Base-by-base conservation (phyloP, 2,329 filamentous ascomycete genomes). In the Colletotrichum destructivum region DNA sequence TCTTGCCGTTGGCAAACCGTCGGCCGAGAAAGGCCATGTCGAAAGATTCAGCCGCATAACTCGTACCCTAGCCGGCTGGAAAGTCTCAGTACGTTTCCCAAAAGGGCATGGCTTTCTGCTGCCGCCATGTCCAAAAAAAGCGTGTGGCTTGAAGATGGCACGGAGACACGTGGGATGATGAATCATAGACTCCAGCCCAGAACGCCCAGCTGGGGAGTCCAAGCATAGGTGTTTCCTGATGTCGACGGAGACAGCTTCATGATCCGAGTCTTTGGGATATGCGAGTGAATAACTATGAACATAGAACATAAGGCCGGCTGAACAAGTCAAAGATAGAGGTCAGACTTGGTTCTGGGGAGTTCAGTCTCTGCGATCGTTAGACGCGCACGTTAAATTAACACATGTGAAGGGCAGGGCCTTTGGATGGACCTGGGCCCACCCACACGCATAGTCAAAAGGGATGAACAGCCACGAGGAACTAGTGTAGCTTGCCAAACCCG, bases 171-270 rank as follows among this genome's bases (percentile, higher is more conserved):
- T 67, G 57, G 57, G 38, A 59, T 46, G 44, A 71, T 71, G 69
- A 71, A 47, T 63, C 69, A 68, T 68, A 21, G 64, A 63, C 44
- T n/a, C 59, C 52, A 68, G 44, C 46, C 26, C 56, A 62, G 4
- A 11, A 51, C 6, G 12, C 12, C 1, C 3, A 5, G 16, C 18
- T 11, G 21, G 15, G 4, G n/a, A 1, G 6, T 1, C 15, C 21
- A 16, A 23, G 35, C 1, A 12, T 5, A 1, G 2, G 13, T 57
- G 16, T 46, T 9, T 9, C 15, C 7, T 23, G 26, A 35, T 55
- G 6, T 49, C 18, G 13, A 57, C 35, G 11, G 16, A 44, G n/a
- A 44, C 0, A 8, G 6, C 21, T n/a, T 49, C 13, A 18, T 15
- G 16, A 44, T 15, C 2, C 2, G 16, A 5, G 42, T 18, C 42